phyloP scores from a whole-genome alignment of 2,329 filamentous ascomycete species.

The Celoporthe dispersa region DNA sequence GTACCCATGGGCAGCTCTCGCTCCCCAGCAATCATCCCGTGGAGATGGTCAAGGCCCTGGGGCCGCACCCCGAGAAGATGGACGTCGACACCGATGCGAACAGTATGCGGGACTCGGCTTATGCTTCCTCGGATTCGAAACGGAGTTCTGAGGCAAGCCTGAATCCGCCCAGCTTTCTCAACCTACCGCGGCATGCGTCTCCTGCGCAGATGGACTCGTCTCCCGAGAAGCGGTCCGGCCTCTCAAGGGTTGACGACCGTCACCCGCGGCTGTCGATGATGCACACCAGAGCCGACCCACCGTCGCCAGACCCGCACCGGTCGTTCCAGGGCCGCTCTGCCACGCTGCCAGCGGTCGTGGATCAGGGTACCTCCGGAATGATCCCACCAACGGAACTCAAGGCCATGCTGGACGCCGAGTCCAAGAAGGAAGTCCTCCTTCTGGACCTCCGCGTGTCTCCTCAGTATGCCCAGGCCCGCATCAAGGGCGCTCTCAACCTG shows the following conservation, averaged over 20 bases:
- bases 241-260: conserved; percentile 53
- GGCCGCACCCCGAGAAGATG: conserved; percentile 39
- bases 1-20: conserved; percentile 15
- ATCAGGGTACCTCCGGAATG: conserved; percentile 53
- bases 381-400: conserved; percentile 60
- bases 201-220: conserved; percentile 48
- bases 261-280: conserved; percentile 61
- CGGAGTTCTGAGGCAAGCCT: conserved; percentile 55
- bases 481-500: conserved; percentile 82
- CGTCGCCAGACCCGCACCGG: conserved; percentile 39
- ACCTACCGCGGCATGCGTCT: conserved; percentile 52
- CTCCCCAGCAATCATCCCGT: conserved; percentile 4
- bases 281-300: conserved; percentile 49
- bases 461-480: conserved; percentile 75
- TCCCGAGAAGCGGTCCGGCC: conserved; percentile 39
- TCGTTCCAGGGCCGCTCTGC: conserved; percentile 43
- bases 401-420: conserved; percentile 54
- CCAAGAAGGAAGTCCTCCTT: conserved; percentile 60
- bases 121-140: conserved; percentile 59
- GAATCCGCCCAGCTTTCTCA: conserved; percentile 43
- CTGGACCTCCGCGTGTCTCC: conserved; percentile 87
- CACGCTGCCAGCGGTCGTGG: conserved; percentile 56
- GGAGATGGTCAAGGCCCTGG: conserved; percentile 30
- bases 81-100: conserved; percentile 52
- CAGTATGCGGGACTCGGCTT: conserved; percentile 56